Base-by-base conservation (phyloP, 2,329 filamentous ascomycete species). In the Colletotrichum tropicicola region DNA sequence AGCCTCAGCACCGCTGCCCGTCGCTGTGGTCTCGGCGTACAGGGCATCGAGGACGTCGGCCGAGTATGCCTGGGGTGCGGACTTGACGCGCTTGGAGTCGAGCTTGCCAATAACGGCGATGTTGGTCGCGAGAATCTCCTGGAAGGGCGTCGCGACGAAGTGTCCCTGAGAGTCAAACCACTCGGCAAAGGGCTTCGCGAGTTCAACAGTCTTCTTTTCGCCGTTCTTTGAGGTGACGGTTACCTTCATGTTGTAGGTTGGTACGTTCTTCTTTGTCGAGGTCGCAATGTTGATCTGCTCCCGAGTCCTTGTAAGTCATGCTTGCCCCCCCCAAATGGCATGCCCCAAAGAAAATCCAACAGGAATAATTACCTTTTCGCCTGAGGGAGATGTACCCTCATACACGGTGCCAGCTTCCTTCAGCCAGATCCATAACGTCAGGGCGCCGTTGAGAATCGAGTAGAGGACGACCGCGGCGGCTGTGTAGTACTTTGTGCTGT, bases 401-500 rank as follows among this genome's bases (percentile, higher is more conserved):
- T 98, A 99, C 9, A 98, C 86, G 32, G 89, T 86, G 0, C 92
- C 91, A 70, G 90, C 90, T 82, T 99, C 96, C 23, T 96, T 91
- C 23, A 85, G 85, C 85, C 89, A 92, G 64, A 97, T 88, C 96
- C 96, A 99, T 72, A 89, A 87, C 37, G 92, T 94, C 71, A 98
- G 85, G 3, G 86, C 82, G 28, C 86, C 85, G 75, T 98, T 98
- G 53, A 99, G 80, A 2, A 92, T 55, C 43, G 92, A 89, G 82
- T 99, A 99, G 15, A 90, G 75, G 10, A 85, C 84, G 5, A 98
- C 95, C 4, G 96, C 95, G 39, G 85, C 86, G 3, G 92, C 86
- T 0, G 95, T 97, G 82, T 90, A 95, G 68, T 85, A 81, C 79
- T 96, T 97, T 17, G 94, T 97, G 66, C 80, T 83, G 68, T 97